Base-by-base conservation (phyloP, 305 asterid genomes). In the Fraxinus latifolia region DNA sequence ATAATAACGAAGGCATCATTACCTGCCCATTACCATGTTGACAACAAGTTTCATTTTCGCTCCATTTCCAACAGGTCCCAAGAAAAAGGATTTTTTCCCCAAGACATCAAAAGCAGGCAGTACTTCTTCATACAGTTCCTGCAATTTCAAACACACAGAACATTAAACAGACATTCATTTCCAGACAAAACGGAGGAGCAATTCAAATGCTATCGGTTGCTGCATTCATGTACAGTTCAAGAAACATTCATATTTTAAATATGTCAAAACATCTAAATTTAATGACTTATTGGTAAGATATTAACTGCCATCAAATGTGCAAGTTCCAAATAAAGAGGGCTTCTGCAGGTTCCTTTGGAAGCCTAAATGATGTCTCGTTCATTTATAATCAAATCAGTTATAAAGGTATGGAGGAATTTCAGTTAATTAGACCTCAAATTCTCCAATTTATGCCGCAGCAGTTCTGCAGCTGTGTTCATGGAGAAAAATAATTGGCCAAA, bases 11-110 rank as follows among this genome's bases (percentile, higher is more conserved):
- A 83, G 47, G 77, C 73, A 67, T 44, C 62, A 60, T 83, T 89
- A 95, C 99, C 98, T 95, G 87, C 99, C 98, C 99, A 95, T 95
- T 47, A 94, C 88, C 99, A 95, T 95, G 91, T 95, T 94, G 58
- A 95, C 98, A 39, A 95, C 97, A 82, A 95, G 98, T 89, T 95
- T 95, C 99, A 94, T 94, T 89, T 90, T 95, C 65, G 99, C 99
- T 76, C 99, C 99, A 86, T 92, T 94, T 79, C 99, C 99, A 77
- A 95, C 93, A 78, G 91, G 78, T 68, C 97, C 99, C 78, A 95
- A 86, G 88, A 87, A 94, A 85, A 95, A 94, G 0, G 98, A 94
- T 87, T 92, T 94, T 82, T 94, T 95, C 58, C 99, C 99, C 91
- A 95, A 74, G 80, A 92, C 90, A 29, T 94, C 94, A 73, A 95